These are phyloP conservation scores for Combretum micranthum DNA, from an alignment of 345 rosid species.

Conservation along the genomic window DNA sequence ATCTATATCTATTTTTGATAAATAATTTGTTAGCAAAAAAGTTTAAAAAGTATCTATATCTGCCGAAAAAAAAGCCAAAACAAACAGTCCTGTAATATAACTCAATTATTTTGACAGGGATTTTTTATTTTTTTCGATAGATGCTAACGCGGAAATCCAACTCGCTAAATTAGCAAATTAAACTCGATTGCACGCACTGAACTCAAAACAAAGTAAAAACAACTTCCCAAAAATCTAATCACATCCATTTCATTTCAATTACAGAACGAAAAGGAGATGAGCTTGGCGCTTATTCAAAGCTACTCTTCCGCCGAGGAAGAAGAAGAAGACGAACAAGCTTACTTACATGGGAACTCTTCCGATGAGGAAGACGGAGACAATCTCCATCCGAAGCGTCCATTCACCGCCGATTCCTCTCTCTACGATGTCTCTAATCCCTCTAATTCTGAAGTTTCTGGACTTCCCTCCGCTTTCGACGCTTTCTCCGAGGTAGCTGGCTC, in stretches of 20 bases:
- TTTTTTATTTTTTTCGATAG: too few species aligned
- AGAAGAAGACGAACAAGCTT: constrained; percentile 28
- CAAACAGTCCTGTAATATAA: too few species aligned
- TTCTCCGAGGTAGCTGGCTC: constrained; percentile 58
- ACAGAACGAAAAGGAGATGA: constrained; percentile 28
- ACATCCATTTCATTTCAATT: too few species aligned
- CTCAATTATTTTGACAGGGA: too few species aligned
- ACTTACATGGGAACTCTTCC: constrained; percentile 20
- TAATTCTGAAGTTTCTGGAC: constrained; percentile 34
- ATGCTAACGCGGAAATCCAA: too few species aligned
- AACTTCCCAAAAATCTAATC: constrained; percentile 2
- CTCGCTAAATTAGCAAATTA: too few species aligned
- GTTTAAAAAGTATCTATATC: too few species aligned
- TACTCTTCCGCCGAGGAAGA: constrained; percentile 88
- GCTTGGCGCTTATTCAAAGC: constrained; percentile 72
- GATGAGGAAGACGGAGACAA: constrained; percentile 22
- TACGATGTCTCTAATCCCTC: constrained; percentile 28
- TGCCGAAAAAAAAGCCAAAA: too few species aligned
- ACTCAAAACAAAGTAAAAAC: too few species aligned
- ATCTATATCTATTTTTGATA: too few species aligned
- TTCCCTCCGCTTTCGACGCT: constrained; percentile 78
- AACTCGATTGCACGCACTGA: too few species aligned
- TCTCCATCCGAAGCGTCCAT: constrained; percentile 14
- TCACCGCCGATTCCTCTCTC: constrained; percentile 29
- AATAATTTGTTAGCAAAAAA: too few species aligned